These are phyloP conservation scores for Chenopodium formosanum DNA, from an alignment of 148 eudicot genomes.

Conservation along the genomic window DNA sequence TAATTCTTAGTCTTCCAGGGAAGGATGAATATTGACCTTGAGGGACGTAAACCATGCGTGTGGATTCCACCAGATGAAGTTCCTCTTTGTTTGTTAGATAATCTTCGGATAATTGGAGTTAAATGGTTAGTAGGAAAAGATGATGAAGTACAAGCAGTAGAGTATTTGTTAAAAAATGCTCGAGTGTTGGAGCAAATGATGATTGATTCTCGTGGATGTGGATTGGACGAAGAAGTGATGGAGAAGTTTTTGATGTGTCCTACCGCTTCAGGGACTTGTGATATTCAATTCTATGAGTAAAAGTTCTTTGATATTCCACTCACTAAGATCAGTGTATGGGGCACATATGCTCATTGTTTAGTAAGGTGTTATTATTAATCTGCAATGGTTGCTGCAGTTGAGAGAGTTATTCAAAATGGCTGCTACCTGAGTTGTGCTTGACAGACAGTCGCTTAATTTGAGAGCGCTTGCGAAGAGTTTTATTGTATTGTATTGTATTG, in stretches of 20 bases:
- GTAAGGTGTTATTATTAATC: too few relatives aligned
- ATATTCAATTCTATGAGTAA: not conserved
- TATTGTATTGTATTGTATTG: too few relatives aligned
- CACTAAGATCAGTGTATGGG: not conserved
- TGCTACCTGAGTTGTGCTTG: too few relatives aligned
- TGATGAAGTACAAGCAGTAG: not conserved
- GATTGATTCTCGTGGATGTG: not conserved
- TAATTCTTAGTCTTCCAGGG: not conserved
- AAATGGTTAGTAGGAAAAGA: not conserved
- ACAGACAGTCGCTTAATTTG: too few relatives aligned
- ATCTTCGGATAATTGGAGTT: not conserved
- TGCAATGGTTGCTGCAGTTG: too few relatives aligned
- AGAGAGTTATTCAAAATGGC: too few relatives aligned
- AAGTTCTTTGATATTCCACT: not conserved
- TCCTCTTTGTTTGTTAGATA: not conserved
- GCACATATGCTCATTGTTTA: not conserved
- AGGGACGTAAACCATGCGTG: not conserved
- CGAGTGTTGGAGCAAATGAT: too few relatives aligned
- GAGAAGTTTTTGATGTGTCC: not conserved
- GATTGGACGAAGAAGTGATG: not conserved
- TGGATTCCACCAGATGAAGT: constrained; percentile 5
- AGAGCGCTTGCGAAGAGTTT: too few relatives aligned
- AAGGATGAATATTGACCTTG: not conserved
- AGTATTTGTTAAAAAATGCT: too few relatives aligned
- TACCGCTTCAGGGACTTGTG: not conserved